Percentiles rank a stretch among this genome's conserved stretches.
Conservation (phyloP, 148 eudicot species). For the Agrostemma githago region DNA sequence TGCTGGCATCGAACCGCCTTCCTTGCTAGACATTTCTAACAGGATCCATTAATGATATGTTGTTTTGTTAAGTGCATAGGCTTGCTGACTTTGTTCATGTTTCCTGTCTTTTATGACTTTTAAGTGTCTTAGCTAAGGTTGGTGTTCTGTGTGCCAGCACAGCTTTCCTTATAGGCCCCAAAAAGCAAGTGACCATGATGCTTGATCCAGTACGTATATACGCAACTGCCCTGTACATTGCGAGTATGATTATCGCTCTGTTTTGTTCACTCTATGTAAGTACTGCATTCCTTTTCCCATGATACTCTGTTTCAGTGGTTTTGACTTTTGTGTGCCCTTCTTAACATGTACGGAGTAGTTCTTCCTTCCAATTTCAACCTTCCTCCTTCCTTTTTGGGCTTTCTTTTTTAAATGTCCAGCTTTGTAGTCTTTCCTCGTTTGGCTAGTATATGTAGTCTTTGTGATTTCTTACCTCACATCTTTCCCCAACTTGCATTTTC, state of each 20-base stretch:
- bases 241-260: constrained; percentile 80
- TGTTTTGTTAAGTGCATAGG: not conserved
- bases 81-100: not conserved
- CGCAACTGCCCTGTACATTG: constrained; percentile 87
- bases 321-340: not conserved
- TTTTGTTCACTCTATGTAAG: constrained; percentile 95
- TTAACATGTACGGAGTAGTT: too few species aligned
- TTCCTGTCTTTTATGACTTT: not conserved
- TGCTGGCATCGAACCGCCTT: not conserved
- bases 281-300: not conserved
- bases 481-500: not conserved
- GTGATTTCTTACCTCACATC: not conserved
- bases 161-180: constrained; percentile 97
- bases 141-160: constrained; percentile 76
- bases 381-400: not conserved
- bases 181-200: constrained; percentile 93
- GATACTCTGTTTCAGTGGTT: not conserved
- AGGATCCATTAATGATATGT: not conserved
- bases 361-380: not conserved
- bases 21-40: not conserved
- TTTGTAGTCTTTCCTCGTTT: not conserved
- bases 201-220: constrained; percentile 96
- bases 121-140: constrained; percentile 32
- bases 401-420: too few species aligned
- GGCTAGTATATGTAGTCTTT: not conserved